phyloP scores from a whole-genome alignment of 352 stramenopile genomes.

The Blastocystis sp. region DNA sequence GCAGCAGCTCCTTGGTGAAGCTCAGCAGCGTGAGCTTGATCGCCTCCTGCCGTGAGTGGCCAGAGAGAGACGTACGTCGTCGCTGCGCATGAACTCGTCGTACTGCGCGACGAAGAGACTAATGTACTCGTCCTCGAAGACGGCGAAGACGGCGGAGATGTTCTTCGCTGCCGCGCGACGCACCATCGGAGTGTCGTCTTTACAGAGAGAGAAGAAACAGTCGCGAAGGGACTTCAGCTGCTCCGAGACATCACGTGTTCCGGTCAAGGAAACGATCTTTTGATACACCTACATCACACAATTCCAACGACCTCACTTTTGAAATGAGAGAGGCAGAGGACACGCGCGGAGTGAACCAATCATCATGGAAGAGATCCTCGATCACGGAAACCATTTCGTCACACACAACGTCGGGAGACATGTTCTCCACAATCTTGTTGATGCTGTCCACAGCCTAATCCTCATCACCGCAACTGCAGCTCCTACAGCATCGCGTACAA shows the following conservation, averaged over 20 bases:
- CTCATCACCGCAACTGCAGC: background rate
- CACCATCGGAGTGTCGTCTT: constrained; percentile 44
- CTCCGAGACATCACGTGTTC: background rate
- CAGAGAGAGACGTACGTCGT: background rate
- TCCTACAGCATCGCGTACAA: constrained; percentile 21
- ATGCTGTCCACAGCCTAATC: constrained; percentile 44
- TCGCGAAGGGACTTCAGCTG: constrained; percentile 31
- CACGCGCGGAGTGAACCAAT: constrained; percentile 50
- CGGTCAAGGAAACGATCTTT: background rate
- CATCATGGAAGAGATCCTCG: constrained; percentile 40
- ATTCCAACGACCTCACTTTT: too few species aligned
- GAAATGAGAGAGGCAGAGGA: constrained; percentile 43
- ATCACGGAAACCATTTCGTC: constrained; percentile 33
- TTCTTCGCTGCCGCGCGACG: constrained; percentile 47
- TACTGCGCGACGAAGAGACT: constrained; percentile 9
- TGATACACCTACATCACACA: too few species aligned
- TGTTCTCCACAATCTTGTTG: constrained; percentile 49
- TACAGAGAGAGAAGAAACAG: constrained; percentile 24
- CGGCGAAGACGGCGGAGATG: constrained; percentile 20
- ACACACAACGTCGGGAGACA: constrained; percentile 31
- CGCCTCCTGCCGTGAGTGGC: background rate
- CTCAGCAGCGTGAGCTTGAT: constrained; percentile 37
- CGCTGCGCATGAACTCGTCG: background rate
- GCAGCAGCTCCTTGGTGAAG: constrained; percentile 40
- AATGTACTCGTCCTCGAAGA: background rate